Evolutionary conservation across 2,329 filamentous ascomycete genomes (phyloP).

Genomic region (Parasarocladium wereldwijsianum): DNA sequence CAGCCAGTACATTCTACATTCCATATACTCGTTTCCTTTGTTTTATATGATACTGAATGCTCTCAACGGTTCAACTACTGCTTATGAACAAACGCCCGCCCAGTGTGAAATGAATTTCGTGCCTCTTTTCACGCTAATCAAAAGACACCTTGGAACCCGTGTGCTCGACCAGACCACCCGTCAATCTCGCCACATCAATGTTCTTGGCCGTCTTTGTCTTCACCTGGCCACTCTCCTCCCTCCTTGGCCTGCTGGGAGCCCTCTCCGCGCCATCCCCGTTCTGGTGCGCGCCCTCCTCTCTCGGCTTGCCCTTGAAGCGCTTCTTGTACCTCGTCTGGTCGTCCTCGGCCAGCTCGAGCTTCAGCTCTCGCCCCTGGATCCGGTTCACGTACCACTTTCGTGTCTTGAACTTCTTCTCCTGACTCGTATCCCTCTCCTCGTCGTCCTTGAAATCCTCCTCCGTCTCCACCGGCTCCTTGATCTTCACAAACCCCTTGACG

Average conservation of each 20-base stretch:
- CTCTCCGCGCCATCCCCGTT: constrained; percentile 20
- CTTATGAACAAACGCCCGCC: too few species aligned
- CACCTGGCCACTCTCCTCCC: constrained; percentile 8
- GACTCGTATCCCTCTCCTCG: constrained; percentile 27
- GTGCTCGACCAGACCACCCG: constrained; percentile 63
- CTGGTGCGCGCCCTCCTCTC: constrained; percentile 14
- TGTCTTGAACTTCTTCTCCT: constrained; percentile 38
- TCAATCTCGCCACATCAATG: constrained; percentile 46
- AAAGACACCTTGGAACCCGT: constrained; percentile 75
- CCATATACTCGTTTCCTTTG: not conserved
- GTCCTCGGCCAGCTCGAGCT: constrained; percentile 90
- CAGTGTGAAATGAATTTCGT: too few species aligned
- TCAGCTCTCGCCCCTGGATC: constrained; percentile 64
- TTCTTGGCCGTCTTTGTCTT: constrained; percentile 26
- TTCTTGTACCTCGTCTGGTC: constrained; percentile 83
- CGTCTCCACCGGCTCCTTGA: constrained; percentile 49
- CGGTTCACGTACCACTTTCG: constrained; percentile 76
- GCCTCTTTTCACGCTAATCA: constrained; percentile 37
- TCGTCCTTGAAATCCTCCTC: constrained; percentile 44
- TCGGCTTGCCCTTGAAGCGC: constrained; percentile 49
- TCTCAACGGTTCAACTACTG: too few species aligned
- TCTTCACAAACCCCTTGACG: constrained; percentile 67
- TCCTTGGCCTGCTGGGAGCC: constrained; percentile 19
- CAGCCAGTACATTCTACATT: not conserved
- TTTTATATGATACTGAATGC: constrained; percentile 2